These are phyloP conservation scores for Malus sylvestris DNA, from an alignment of 306 rosid species.

Conservation along the genomic window DNA sequence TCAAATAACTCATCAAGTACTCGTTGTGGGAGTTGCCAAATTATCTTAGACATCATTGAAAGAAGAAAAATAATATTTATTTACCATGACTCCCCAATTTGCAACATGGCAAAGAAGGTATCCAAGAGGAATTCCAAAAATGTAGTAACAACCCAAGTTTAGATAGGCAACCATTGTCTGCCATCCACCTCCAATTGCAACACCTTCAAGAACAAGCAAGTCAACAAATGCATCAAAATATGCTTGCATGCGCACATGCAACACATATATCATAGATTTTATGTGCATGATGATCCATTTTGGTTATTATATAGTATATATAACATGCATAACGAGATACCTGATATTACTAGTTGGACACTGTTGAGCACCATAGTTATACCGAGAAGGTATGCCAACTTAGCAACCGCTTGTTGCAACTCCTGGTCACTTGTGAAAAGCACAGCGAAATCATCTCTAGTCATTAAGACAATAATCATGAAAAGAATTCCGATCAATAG, in stretches of 20 bases:
- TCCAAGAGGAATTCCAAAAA: conserved; percentile 53
- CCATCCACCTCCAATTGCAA: conserved; percentile 59
- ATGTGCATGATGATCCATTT: neutral
- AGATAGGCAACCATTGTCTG: conserved; percentile 46
- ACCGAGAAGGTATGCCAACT: conserved; percentile 25
- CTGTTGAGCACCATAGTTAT: conserved; percentile 33
- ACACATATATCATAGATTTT: neutral
- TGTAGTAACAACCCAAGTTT: conserved; percentile 48
- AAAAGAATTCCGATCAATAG: conserved; percentile 30
- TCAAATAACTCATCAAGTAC: neutral
- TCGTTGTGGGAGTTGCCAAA: no score
- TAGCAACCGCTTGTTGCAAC: conserved; percentile 19
- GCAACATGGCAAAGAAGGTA: conserved; percentile 22
- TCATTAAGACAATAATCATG: conserved; percentile 22
- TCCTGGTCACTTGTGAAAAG: conserved; percentile 25
- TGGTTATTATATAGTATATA: no score
- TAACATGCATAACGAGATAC: neutral
- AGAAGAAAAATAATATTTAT: neutral
- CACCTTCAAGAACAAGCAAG: conserved; percentile 22
- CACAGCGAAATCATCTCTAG: conserved; percentile 14
- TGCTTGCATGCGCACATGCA: neutral
- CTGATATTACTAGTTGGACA: conserved; percentile 37
- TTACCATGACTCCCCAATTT: conserved; percentile 39
- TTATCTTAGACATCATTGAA: neutral
- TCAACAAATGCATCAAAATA: neutral